These are phyloP conservation scores for Garcia nutans DNA, from an alignment of 345 rosid genomes.

Conservation along the genomic window DNA sequence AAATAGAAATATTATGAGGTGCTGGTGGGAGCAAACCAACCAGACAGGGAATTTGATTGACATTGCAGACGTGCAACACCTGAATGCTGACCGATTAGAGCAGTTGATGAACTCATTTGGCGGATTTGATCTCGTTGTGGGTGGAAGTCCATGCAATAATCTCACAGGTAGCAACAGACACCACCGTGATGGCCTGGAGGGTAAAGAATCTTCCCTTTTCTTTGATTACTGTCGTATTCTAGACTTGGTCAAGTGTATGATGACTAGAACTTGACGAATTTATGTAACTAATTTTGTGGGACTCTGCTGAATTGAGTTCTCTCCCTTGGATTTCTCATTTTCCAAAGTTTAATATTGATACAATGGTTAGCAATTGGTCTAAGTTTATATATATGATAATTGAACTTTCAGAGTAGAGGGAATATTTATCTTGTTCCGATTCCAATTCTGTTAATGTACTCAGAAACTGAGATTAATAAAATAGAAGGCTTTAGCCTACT, in stretches of 20 bases:
- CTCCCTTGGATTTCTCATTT: neutral
- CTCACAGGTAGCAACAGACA: constrained; percentile 83
- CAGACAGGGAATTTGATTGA: constrained; percentile 69
- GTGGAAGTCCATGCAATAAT: constrained; percentile 95
- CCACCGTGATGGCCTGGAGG: constrained; percentile 75
- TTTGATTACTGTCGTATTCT: constrained; percentile 68
- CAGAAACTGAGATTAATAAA: too few species aligned
- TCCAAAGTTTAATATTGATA: neutral
- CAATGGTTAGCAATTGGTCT: neutral
- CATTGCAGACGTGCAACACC: constrained; percentile 48
- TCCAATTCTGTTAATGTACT: too few species aligned
- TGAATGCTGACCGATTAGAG: constrained; percentile 46
- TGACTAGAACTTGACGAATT: constrained; percentile 23
- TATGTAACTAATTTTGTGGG: neutral
- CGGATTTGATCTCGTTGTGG: constrained; percentile 81
- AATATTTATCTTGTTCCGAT: neutral
- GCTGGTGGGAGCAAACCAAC: constrained; percentile 93
- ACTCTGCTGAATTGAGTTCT: neutral
- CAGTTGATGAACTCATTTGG: constrained; percentile 51
- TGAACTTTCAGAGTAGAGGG: neutral
- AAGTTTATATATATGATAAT: neutral
- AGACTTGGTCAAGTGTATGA: constrained; percentile 45
- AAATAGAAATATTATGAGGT: constrained; percentile 53
- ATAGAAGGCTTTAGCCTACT: too few species aligned
- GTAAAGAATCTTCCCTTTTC: constrained; percentile 74